A percentile compares a stretch with the other conserved stretches of the same genome.
phyloP scores from a whole-genome alignment of 192 early-diverging fungal genomes.

The Umbelopsis vinacea region DNA sequence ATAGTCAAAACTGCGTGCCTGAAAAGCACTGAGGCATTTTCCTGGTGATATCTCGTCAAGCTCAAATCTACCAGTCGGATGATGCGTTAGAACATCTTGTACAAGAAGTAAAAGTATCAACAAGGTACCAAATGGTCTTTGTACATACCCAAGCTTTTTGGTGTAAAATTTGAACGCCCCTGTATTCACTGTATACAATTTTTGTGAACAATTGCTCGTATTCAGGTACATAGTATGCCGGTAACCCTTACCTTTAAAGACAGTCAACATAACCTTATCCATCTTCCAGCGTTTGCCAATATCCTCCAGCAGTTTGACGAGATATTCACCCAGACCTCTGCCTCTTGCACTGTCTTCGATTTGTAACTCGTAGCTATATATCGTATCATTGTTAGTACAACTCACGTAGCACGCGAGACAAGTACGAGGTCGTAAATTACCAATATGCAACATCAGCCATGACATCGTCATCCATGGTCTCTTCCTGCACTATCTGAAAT shows the following conservation, averaged over 20 bases:
- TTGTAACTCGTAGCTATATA: conserved; percentile 68
- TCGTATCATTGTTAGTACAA: background rate
- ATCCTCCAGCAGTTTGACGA: conserved; percentile 58
- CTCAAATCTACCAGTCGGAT: conserved; percentile 44
- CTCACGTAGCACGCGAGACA: background rate
- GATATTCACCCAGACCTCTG: conserved; percentile 58
- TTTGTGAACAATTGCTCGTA: background rate
- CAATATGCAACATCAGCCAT: conserved; percentile 65
- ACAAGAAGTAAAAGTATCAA: background rate
- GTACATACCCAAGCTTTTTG: conserved; percentile 52
- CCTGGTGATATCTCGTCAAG: conserved; percentile 71
- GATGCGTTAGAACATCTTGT: background rate
- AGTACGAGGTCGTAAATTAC: conserved; percentile 39
- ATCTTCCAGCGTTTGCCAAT: conserved; percentile 56
- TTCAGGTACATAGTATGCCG: background rate
- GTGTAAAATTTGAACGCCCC: conserved; percentile 67
- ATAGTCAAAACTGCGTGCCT: conserved; percentile 64
- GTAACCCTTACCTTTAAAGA: conserved; percentile 57
- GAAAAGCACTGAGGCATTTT: conserved; percentile 49
- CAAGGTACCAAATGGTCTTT: too few relatives aligned
- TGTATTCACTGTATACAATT: conserved; percentile 48
- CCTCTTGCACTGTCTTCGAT: conserved; percentile 45
- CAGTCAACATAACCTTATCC: conserved; percentile 70
- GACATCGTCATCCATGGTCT: conserved; percentile 58
- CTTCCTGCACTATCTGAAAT: conserved; percentile 69